These are phyloP conservation scores for Pogostemon cablin DNA, from an alignment of 257 asterid species.

Conservation along the genomic window DNA sequence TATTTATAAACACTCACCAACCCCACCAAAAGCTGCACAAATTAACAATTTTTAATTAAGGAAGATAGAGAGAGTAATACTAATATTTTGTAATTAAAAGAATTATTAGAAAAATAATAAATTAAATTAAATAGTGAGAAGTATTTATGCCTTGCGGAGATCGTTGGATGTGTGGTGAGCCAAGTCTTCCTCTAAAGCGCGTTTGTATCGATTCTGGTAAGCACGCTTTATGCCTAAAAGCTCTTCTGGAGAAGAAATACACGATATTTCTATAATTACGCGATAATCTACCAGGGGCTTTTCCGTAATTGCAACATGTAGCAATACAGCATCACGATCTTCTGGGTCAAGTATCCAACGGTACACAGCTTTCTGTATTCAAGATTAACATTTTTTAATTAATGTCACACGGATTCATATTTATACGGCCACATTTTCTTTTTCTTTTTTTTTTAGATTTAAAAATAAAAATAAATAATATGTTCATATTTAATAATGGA, in stretches of 20 bases:
- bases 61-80: too few species aligned
- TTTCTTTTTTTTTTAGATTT: too few species aligned
- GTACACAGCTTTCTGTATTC: slow-evolving; percentile 60
- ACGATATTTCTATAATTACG: slow-evolving; percentile 51
- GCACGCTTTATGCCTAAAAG: slow-evolving; percentile 62
- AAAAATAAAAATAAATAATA: too few species aligned
- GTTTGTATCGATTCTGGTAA: slow-evolving; percentile 65
- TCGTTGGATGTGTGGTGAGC: slow-evolving; percentile 58
- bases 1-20: slow-evolving; percentile 65
- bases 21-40: slow-evolving; percentile 56
- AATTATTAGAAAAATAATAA: too few species aligned
- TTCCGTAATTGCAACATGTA: slow-evolving; percentile 58
- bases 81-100: too few species aligned
- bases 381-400: neutral
- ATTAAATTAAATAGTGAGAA: too few species aligned
- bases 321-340: slow-evolving; percentile 66
- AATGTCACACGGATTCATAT: neutral
- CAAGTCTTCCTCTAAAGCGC: slow-evolving; percentile 74
- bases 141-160: slow-evolving; percentile 50
- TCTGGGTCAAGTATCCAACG: slow-evolving; percentile 77
- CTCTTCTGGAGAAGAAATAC: slow-evolving; percentile 57
- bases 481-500: too few species aligned
- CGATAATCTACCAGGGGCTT: slow-evolving; percentile 46
- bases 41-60: too few species aligned
- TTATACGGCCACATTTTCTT: neutral